These are phyloP conservation scores for Byssoonygena ceratinophila DNA, from an alignment of 2,329 filamentous ascomycete species.

Conservation along the genomic window DNA sequence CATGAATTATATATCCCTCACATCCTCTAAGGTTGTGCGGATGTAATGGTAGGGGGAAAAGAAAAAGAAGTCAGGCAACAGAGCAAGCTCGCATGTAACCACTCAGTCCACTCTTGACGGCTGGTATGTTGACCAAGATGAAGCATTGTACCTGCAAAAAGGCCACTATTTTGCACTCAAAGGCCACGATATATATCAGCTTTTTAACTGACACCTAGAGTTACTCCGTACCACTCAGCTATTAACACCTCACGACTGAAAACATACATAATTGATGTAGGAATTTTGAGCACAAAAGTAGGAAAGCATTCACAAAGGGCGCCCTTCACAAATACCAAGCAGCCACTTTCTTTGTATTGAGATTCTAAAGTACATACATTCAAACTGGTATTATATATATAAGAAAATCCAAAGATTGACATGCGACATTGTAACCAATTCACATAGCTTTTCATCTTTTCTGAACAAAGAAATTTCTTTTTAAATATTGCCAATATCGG, in stretches of 20 bases:
- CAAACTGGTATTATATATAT: conserved; percentile 4
- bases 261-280: too few species aligned
- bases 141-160: conserved; percentile 6
- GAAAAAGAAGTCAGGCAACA: conserved; percentile 5
- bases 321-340: too few species aligned
- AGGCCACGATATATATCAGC: conserved; percentile 1
- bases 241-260: too few species aligned
- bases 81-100: conserved; percentile 5
- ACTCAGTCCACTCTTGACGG: not conserved
- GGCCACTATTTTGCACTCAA: conserved; percentile 6
- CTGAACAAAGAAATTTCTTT: not conserved
- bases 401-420: not conserved
- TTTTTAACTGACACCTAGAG: not conserved
- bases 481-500: too few species aligned
- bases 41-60: conserved; percentile 6
- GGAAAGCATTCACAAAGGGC: too few species aligned
- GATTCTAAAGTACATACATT: conserved; percentile 5
- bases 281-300: too few species aligned
- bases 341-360: conserved; percentile 1
- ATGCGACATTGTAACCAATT: not conserved
- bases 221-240: not conserved
- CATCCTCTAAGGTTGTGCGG: conserved; percentile 3
- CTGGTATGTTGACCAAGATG: not conserved
- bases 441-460: not conserved
- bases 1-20: not conserved